phyloP scores from a whole-genome alignment of 2,329 filamentous ascomycete species.

The Mycogone perniciosa region DNA sequence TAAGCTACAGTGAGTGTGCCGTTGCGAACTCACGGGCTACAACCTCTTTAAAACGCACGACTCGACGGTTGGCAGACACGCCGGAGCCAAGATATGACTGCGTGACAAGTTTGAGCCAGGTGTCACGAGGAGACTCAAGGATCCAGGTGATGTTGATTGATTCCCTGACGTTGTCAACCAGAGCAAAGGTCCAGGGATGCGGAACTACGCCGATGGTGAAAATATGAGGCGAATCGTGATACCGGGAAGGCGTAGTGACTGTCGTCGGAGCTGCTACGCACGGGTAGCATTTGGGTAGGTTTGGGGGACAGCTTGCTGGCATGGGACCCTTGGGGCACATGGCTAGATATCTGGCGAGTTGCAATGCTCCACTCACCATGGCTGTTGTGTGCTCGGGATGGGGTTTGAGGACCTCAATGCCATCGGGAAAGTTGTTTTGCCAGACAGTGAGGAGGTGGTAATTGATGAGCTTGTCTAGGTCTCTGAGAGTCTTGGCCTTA shows the following conservation, averaged over 20 bases:
- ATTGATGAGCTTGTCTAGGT: conserved; percentile 71
- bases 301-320: conserved; percentile 77
- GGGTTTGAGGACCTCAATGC: conserved; percentile 78
- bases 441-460: conserved; percentile 80
- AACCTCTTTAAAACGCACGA: conserved; percentile 72
- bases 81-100: conserved; percentile 59
- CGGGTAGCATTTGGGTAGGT: conserved; percentile 64
- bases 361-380: conserved; percentile 61
- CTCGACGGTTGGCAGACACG: conserved; percentile 54
- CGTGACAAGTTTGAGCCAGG: conserved; percentile 70
- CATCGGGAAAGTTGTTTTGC: conserved; percentile 69
- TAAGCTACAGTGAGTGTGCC: conserved; percentile 71
- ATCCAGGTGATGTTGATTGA: conserved; percentile 59
- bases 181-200: conserved; percentile 79
- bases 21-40: conserved; percentile 63
- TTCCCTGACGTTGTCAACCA: conserved; percentile 57
- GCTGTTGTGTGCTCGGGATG: conserved; percentile 67
- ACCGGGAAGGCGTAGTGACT: conserved; percentile 59
- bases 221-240: conserved; percentile 62
- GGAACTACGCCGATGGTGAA: conserved; percentile 86
- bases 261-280: conserved; percentile 60
- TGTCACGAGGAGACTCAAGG: conserved; percentile 64
- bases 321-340: conserved; percentile 69
- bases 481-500: conserved; percentile 50
- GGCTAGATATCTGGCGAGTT: conserved; percentile 68